A percentile compares a stretch with the other conserved stretches of the same genome.
phyloP scores from a whole-genome alignment of 805 yeast species.

The Nakazawaea populi region DNA sequence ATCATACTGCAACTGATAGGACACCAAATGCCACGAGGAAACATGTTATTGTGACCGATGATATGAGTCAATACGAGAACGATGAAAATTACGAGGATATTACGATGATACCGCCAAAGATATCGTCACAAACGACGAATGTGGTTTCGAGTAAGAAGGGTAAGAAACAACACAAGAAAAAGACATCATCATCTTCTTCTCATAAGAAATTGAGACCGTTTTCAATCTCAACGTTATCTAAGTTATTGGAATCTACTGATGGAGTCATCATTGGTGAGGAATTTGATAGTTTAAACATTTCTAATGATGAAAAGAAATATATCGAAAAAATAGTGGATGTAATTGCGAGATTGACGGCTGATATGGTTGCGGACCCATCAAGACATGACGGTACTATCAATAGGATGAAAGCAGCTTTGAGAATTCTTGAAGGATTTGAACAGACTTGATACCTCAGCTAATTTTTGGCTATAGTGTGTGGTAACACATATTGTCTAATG shows the following conservation, averaged over 20 bases:
- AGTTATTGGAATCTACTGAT: slow-evolving; percentile 49
- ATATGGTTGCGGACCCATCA: slow-evolving; percentile 80
- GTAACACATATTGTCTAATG: too few relatives aligned
- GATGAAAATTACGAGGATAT: slow-evolving; percentile 14
- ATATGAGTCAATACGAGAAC: slow-evolving; percentile 1
- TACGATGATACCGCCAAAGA: not conserved
- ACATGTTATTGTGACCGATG: slow-evolving; percentile 1
- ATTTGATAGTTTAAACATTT: slow-evolving; percentile 67
- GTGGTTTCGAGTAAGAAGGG: too few relatives aligned
- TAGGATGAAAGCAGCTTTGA: slow-evolving; percentile 74
- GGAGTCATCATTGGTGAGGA: slow-evolving; percentile 64
- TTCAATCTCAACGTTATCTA: slow-evolving; percentile 39
- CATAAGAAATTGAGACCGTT: slow-evolving; percentile 23
- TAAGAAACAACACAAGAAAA: slow-evolving; percentile 11
- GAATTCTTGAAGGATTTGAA: slow-evolving; percentile 79
- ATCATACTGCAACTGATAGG: slow-evolving; percentile 17
- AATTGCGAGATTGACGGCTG: slow-evolving; percentile 78
- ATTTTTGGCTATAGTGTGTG: too few relatives aligned
- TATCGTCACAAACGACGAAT: too few relatives aligned
- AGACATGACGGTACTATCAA: slow-evolving; percentile 76
- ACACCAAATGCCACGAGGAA: not conserved
- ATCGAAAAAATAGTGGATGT: slow-evolving; percentile 85
- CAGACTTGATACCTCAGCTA: not conserved
- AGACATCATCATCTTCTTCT: slow-evolving; percentile 15
- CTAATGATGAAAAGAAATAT: slow-evolving; percentile 68